Conservation (phyloP, 2,329 filamentous ascomycete species). For the Metarhizium anisopliae region DNA sequence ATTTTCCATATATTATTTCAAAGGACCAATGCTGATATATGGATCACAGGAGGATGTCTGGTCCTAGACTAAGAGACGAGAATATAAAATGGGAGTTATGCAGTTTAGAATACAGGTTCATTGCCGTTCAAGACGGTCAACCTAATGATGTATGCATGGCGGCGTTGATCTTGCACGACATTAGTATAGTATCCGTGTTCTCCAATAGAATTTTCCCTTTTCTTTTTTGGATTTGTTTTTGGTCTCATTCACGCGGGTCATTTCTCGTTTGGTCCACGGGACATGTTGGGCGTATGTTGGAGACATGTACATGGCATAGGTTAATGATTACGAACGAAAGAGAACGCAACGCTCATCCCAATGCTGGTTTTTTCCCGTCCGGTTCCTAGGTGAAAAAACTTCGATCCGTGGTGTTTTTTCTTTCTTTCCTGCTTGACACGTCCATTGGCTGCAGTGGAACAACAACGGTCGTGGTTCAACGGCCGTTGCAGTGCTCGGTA, state of each 20-base stretch:
- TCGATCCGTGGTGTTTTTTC: no score
- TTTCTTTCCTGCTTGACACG: no score
- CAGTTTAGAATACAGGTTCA: not conserved
- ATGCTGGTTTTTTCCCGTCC: no score
- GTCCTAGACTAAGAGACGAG: constrained; percentile 37
- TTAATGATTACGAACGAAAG: no score
- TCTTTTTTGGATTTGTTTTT: not conserved
- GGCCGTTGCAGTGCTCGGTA: not conserved
- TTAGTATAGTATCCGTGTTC: not conserved
- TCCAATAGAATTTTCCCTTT: not conserved
- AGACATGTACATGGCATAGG: not conserved
- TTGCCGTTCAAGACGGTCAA: not conserved
- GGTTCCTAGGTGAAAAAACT: no score
- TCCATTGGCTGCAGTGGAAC: no score
- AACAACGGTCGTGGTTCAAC: not conserved
- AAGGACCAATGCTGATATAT: constrained; percentile 6
- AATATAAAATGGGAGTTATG: not conserved
- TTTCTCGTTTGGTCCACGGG: not conserved
- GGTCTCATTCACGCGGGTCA: not conserved
- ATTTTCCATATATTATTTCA: not conserved
- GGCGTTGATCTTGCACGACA: constrained; percentile 2
- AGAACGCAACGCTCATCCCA: no score
- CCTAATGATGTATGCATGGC: constrained; percentile 5
- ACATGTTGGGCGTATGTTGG: not conserved
- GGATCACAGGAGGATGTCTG: constrained; percentile 56